Evolutionary conservation across 345 rosid genomes (phyloP).

Genomic region (Boechera divaricarpa): DNA sequence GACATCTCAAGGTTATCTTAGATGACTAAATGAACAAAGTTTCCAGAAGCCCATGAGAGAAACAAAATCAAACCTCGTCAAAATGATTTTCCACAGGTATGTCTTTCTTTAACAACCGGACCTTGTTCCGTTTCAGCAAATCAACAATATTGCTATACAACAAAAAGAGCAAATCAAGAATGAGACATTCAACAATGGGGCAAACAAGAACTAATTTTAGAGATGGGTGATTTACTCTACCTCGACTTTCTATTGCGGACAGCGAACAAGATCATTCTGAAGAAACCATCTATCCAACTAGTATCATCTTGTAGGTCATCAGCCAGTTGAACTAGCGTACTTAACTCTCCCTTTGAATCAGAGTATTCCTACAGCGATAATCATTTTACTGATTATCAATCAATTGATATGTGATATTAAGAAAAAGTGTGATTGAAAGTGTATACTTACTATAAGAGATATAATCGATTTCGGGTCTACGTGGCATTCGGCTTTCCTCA

Average conservation of each 20-base stretch:
- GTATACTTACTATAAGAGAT: slow-evolving; percentile 71
- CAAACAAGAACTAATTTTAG: neutral
- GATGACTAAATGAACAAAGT: slow-evolving; percentile 21
- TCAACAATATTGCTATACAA: slow-evolving; percentile 57
- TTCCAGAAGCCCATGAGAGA: slow-evolving; percentile 16
- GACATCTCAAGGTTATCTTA: slow-evolving; percentile 12
- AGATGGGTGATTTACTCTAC: slow-evolving; percentile 45
- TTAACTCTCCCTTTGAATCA: slow-evolving; percentile 55
- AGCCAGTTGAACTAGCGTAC: slow-evolving; percentile 57
- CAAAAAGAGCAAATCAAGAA: slow-evolving; percentile 35
- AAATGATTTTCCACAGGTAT: slow-evolving; percentile 55
- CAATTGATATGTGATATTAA: neutral
- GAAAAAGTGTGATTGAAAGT: slow-evolving; percentile 2
- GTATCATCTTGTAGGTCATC: slow-evolving; percentile 59
- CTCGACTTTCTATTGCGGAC: slow-evolving; percentile 59
- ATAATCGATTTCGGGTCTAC: slow-evolving; percentile 70
- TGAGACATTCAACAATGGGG: slow-evolving; percentile 15
- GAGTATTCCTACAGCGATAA: slow-evolving; percentile 54
- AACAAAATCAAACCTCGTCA: slow-evolving; percentile 64
- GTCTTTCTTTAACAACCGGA: slow-evolving; percentile 52
- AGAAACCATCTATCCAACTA: slow-evolving; percentile 72
- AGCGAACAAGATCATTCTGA: slow-evolving; percentile 60
- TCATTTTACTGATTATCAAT: slow-evolving; percentile 2
- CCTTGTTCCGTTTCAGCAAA: slow-evolving; percentile 66
- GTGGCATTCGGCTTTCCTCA: slow-evolving; percentile 55